These are phyloP conservation scores for Cladosporium sp. DNA, from an alignment of 2,329 filamentous ascomycete genomes.

Conservation along the genomic window DNA sequence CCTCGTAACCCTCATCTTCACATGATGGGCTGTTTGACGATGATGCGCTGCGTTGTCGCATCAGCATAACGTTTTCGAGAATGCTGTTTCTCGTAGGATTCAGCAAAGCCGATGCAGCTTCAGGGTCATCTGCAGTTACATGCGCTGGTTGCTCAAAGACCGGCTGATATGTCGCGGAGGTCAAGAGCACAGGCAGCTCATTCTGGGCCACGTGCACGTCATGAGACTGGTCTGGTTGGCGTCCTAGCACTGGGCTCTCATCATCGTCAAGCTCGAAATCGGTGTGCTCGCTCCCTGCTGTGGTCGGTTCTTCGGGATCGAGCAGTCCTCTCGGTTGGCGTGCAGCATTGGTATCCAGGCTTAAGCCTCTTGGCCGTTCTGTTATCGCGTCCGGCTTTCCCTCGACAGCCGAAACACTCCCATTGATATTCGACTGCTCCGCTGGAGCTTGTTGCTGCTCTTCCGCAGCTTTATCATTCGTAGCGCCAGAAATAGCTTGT, in stretches of 20 bases:
- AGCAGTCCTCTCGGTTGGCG: conserved; percentile 13
- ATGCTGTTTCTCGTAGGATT: conserved; percentile 17
- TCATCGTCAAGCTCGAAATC: conserved; percentile 53
- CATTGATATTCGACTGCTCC: conserved; percentile 15
- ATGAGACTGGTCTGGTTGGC: neutral
- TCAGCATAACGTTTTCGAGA: conserved; percentile 31
- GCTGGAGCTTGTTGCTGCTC: conserved; percentile 16
- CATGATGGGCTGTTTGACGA: conserved; percentile 26
- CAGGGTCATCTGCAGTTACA: neutral
- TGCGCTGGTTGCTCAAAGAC: neutral
- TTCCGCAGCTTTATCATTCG: neutral
- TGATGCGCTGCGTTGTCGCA: conserved; percentile 29
- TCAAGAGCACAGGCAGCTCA: neutral
- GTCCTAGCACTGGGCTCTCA: conserved; percentile 56
- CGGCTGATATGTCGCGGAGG: neutral
- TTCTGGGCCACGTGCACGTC: neutral
- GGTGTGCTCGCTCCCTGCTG: conserved; percentile 35
- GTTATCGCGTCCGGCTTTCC: neutral
- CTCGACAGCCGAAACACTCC: conserved; percentile 1
- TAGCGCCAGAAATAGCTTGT: conserved; percentile 33
- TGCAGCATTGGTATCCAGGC: conserved; percentile 24
- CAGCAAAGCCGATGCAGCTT: neutral
- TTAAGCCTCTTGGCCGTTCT: conserved; percentile 17
- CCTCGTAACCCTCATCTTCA: conserved; percentile 30
- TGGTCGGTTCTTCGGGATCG: conserved; percentile 24